These are phyloP conservation scores for Cucurbita ficifolia DNA, from an alignment of 306 rosid genomes.

Conservation along the genomic window DNA sequence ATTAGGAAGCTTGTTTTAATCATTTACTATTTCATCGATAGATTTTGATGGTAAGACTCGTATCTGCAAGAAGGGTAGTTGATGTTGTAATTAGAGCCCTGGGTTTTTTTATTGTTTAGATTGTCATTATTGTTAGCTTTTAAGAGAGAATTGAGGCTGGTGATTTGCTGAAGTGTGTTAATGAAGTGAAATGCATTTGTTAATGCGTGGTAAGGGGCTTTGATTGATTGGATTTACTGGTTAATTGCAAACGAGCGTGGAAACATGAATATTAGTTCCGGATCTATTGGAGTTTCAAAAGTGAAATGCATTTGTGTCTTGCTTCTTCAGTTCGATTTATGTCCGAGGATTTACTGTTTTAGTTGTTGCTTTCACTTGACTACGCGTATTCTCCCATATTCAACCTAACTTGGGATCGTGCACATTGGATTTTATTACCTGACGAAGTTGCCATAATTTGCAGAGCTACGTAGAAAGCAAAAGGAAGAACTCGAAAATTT, in stretches of 20 bases:
- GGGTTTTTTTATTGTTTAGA: too few species aligned
- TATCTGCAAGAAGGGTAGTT: neutral
- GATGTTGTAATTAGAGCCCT: too few species aligned
- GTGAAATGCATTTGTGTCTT: neutral
- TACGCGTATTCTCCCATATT: neutral
- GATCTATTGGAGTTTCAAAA: neutral
- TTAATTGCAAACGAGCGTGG: neutral
- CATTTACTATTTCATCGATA: neutral
- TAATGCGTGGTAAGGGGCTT: neutral
- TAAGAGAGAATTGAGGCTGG: neutral
- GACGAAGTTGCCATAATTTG: slow-evolving; percentile 8
- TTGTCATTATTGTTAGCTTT: neutral
- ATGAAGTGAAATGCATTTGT: neutral
- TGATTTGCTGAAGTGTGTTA: neutral
- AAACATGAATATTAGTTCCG: neutral
- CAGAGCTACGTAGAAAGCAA: slow-evolving; percentile 43
- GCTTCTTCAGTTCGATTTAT: neutral
- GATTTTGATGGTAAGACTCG: neutral
- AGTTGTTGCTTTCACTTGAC: neutral
- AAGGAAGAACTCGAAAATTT: slow-evolving; percentile 58
- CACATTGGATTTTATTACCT: neutral
- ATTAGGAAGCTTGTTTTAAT: neutral
- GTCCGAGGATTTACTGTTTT: neutral
- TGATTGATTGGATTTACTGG: neutral
- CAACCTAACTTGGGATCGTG: neutral